A percentile compares a stretch with the other conserved stretches of the same genome.
Conservation (phyloP, 2,329 filamentous ascomycete genomes). For the Fusarium ambrosium region DNA sequence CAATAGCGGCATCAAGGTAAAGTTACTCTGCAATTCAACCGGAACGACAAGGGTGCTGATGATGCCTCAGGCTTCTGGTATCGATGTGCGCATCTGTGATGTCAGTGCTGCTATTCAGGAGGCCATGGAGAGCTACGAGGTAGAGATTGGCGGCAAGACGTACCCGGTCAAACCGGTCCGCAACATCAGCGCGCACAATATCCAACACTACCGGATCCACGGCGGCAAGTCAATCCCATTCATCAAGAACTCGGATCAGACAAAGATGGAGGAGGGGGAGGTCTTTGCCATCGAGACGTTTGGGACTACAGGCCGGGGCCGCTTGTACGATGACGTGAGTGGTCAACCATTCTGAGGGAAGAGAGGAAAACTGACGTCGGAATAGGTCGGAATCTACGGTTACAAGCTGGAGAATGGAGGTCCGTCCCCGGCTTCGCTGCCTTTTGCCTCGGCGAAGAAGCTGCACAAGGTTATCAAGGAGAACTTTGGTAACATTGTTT, state of each 20-base stretch:
- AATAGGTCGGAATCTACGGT: constrained; percentile 64
- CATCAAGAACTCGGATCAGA: constrained; percentile 83
- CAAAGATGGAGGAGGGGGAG: constrained; percentile 96
- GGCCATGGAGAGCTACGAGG: constrained; percentile 90
- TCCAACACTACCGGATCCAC: constrained; percentile 87
- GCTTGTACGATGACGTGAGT: constrained; percentile 80
- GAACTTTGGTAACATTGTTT: constrained; percentile 73
- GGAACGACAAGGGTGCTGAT: constrained; percentile 12
- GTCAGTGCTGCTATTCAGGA: constrained; percentile 87
- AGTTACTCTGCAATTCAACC: rapidly evolving
- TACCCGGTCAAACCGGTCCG: constrained; percentile 85
- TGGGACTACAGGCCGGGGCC: constrained; percentile 87
- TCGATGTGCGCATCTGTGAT: constrained; percentile 87
- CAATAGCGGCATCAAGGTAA: constrained; percentile 81
- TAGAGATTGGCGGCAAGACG: constrained; percentile 82
- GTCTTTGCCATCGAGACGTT: constrained; percentile 95
- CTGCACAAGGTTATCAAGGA: constrained; percentile 71
- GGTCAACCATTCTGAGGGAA: rapidly evolving
- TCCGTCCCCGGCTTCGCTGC: constrained; percentile 51
- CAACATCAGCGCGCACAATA: constrained; percentile 88
- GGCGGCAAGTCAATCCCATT: constrained; percentile 91
- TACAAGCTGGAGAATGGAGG: constrained; percentile 61
- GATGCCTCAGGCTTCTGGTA: constrained; percentile 69
- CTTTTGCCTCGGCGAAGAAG: constrained; percentile 67
- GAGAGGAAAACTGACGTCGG: background rate